Conservation (phyloP, 352 stramenopile genomes). For the Globisporangium yorkense region DNA sequence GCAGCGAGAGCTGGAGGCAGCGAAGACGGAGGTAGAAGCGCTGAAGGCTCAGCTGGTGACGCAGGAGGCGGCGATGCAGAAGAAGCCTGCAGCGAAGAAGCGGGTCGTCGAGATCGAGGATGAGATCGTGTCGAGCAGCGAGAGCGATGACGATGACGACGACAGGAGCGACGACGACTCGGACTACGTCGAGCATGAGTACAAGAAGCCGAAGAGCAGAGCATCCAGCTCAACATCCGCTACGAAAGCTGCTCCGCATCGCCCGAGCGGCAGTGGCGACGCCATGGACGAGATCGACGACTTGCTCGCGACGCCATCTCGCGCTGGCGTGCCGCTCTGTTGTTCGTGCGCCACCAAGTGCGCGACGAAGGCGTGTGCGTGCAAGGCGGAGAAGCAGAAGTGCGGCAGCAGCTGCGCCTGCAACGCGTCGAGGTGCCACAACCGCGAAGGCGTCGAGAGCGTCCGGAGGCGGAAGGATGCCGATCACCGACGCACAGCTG, state of each 20-base stretch:
- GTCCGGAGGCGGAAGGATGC: background rate
- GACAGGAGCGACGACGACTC: conserved; percentile 49
- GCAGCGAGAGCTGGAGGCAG: conserved; percentile 17
- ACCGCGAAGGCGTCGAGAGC: conserved; percentile 21
- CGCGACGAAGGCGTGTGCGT: conserved; percentile 61
- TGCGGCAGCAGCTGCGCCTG: conserved; percentile 52
- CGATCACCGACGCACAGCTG: background rate
- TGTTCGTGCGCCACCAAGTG: conserved; percentile 74
- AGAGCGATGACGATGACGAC: conserved; percentile 42
- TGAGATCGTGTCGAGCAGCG: conserved; percentile 50
- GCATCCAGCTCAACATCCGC: background rate
- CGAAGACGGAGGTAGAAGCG: conserved; percentile 17
- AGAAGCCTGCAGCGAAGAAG: conserved; percentile 23
- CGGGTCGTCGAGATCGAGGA: conserved; percentile 31
- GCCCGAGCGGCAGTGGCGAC: conserved; percentile 1
- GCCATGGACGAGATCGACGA: conserved; percentile 57
- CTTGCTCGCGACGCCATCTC: conserved; percentile 34
- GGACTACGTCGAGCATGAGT: conserved; percentile 60
- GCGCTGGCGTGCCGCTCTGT: conserved; percentile 23
- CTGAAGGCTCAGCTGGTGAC: conserved; percentile 17
- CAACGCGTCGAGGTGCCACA: conserved; percentile 51
- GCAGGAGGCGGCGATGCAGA: conserved; percentile 21
- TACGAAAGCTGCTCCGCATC: background rate
- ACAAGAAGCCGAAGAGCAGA: conserved; percentile 9
- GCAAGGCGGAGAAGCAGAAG: conserved; percentile 32